A percentile compares a stretch with the other conserved stretches of the same genome.
Conservation (phyloP, 169 alveolate species). For the Cystoisospora suis region DNA sequence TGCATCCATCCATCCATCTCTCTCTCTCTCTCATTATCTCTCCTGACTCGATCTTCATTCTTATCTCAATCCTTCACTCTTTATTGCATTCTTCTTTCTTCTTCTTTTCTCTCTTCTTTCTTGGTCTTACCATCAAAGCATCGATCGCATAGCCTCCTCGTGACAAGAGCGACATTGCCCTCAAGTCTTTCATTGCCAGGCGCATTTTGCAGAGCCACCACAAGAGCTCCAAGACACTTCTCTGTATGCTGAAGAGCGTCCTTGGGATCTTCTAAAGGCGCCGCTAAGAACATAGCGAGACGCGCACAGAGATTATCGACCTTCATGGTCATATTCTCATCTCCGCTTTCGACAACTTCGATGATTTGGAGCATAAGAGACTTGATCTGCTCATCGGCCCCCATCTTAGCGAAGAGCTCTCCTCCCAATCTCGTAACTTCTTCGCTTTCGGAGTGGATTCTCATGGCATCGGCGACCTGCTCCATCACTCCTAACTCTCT, state of each 20-base stretch:
- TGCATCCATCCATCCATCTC: no score
- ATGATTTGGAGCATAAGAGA: conserved; percentile 85
- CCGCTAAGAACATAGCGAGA: conserved; percentile 85
- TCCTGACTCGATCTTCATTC: no score
- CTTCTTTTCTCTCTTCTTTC: no score
- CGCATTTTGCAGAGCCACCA: conserved; percentile 75
- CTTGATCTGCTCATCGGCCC: conserved; percentile 91
- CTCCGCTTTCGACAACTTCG: conserved; percentile 77
- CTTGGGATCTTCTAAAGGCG: conserved; percentile 86
- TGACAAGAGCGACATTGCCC: conserved; percentile 61
- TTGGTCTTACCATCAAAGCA: no score
- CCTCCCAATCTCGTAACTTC: conserved; percentile 83
- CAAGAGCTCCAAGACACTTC: conserved; percentile 82
- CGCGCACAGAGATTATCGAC: conserved; percentile 83
- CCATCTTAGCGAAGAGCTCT: conserved; percentile 85
- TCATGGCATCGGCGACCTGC: conserved; percentile 83
- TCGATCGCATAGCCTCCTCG: conserved; percentile 61
- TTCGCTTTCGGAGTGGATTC: conserved; percentile 82
- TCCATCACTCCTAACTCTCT: conserved; percentile 82
- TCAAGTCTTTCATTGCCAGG: conserved; percentile 80
- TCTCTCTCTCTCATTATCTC: no score
- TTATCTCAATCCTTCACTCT: no score
- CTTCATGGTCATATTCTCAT: conserved; percentile 81
- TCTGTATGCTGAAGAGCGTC: conserved; percentile 91
- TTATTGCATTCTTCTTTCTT: no score